Evolutionary conservation across 768 basidiomycete species (phyloP).

Genomic region (Termitomyces sp.): DNA sequence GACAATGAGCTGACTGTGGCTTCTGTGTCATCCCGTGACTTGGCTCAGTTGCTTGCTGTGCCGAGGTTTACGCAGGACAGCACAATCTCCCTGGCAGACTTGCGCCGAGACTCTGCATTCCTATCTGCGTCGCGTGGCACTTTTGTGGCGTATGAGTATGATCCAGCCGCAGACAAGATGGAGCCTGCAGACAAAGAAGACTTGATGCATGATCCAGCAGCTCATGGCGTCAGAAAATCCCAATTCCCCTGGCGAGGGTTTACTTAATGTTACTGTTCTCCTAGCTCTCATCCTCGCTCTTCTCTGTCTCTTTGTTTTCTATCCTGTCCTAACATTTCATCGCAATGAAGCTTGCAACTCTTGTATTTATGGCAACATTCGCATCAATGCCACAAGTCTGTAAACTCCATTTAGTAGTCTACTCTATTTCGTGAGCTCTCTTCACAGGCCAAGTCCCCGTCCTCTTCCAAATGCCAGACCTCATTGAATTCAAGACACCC

Average conservation of each 20-base stretch:
- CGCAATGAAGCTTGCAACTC: conserved; percentile 21
- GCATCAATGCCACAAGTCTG: conserved; percentile 50
- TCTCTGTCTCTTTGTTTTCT: conserved; percentile 73
- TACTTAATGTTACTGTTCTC: conserved; percentile 69
- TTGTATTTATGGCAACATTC: conserved; percentile 56
- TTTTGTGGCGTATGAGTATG: conserved; percentile 22
- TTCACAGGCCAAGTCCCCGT: conserved; percentile 32
- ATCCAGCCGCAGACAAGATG: conserved; percentile 52
- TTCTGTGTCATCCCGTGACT: too few species aligned
- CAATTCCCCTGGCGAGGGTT: conserved; percentile 37
- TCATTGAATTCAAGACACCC: too few species aligned
- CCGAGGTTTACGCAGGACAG: too few species aligned
- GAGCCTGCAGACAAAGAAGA: conserved; percentile 69
- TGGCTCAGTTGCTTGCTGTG: too few species aligned
- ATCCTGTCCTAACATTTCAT: conserved; percentile 48
- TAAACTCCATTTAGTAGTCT: not conserved
- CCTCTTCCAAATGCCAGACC: conserved; percentile 50
- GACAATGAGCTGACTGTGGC: too few species aligned
- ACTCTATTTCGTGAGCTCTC: too few species aligned
- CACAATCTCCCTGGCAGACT: too few species aligned
- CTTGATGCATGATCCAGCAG: conserved; percentile 57
- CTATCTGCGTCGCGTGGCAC: too few species aligned
- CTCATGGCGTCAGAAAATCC: conserved; percentile 21
- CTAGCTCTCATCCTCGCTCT: conserved; percentile 54
- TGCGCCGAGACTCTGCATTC: too few species aligned